These are phyloP conservation scores for Meredithiella fracta DNA, from an alignment of 2,329 filamentous ascomycete genomes.

Conservation along the genomic window DNA sequence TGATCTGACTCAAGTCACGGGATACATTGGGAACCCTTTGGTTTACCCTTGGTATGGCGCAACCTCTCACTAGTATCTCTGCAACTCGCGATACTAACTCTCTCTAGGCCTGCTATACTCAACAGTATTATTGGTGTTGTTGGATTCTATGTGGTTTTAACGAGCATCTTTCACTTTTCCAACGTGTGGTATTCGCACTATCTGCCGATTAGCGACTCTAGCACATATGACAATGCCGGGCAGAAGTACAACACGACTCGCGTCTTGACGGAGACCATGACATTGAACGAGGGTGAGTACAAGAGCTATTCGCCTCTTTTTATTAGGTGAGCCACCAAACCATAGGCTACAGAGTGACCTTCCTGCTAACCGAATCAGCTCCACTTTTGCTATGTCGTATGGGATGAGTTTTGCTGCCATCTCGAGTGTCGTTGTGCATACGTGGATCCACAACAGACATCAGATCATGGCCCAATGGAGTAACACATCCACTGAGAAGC, in stretches of 20 bases:
- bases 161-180: conserved; percentile 45
- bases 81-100: not conserved
- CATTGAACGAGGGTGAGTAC: conserved; percentile 47
- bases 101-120: conserved; percentile 46
- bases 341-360: no score
- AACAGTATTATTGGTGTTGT: conserved; percentile 55
- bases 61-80: not conserved
- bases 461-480: conserved; percentile 48
- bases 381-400: conserved; percentile 53
- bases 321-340: conserved; percentile 38
- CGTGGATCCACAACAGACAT: conserved; percentile 47
- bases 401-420: conserved; percentile 59
- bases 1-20: conserved; percentile 59
- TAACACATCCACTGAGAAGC: conserved; percentile 41
- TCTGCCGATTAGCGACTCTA: conserved; percentile 52
- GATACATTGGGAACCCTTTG: conserved; percentile 50
- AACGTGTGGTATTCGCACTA: conserved; percentile 48
- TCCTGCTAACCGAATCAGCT: conserved; percentile 30
- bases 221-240: conserved; percentile 57
- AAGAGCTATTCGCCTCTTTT: conserved; percentile 51
- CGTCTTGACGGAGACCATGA: conserved; percentile 45
- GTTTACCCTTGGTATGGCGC: conserved; percentile 48
- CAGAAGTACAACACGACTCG: conserved; percentile 44
- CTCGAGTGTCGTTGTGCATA: conserved; percentile 51
- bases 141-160: conserved; percentile 45